Conservation (phyloP, 768 basidiomycete genomes). For the Leccinum disarticulatum region DNA sequence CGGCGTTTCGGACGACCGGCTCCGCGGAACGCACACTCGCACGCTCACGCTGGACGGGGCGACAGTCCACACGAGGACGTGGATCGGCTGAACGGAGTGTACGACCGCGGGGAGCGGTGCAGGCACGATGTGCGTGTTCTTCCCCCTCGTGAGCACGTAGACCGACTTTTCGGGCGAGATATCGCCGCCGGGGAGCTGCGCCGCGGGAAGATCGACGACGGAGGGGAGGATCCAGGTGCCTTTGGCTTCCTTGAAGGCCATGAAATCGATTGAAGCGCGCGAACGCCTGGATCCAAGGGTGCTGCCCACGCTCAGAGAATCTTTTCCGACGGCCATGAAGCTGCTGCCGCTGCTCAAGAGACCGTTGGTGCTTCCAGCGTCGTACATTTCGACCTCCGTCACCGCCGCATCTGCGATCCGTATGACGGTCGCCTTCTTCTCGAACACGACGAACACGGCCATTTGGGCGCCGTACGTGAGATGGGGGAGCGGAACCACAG, state of each 20-base stretch:
- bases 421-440: slow-evolving; percentile 86
- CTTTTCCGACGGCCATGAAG: slow-evolving; percentile 19
- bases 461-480: slow-evolving; percentile 67
- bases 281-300: slow-evolving; percentile 33
- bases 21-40: slow-evolving; percentile 44
- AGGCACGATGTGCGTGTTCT: slow-evolving; percentile 63
- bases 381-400: slow-evolving; percentile 69
- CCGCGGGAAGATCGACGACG: slow-evolving; percentile 25
- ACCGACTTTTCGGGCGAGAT: slow-evolving; percentile 39
- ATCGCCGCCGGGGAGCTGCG: slow-evolving; percentile 18
- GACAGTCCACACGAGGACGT: slow-evolving; percentile 56
- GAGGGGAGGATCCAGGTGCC: slow-evolving; percentile 30
- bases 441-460: slow-evolving; percentile 79
- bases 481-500: slow-evolving; percentile 31
- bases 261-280: slow-evolving; percentile 45
- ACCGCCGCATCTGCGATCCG: slow-evolving; percentile 79
- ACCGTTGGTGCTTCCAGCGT: slow-evolving; percentile 21
- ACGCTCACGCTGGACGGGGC: slow-evolving; percentile 54
- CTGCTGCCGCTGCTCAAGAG: slow-evolving; percentile 19
- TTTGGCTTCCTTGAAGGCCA: slow-evolving; percentile 38
- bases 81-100: slow-evolving; percentile 49
- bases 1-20: slow-evolving; percentile 1
- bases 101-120: slow-evolving; percentile 62
- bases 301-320: slow-evolving; percentile 25
- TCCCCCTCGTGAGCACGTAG: slow-evolving; percentile 69